phyloP scores from a whole-genome alignment of 805 yeast species.

The Saccharomycopsis fermentans region DNA sequence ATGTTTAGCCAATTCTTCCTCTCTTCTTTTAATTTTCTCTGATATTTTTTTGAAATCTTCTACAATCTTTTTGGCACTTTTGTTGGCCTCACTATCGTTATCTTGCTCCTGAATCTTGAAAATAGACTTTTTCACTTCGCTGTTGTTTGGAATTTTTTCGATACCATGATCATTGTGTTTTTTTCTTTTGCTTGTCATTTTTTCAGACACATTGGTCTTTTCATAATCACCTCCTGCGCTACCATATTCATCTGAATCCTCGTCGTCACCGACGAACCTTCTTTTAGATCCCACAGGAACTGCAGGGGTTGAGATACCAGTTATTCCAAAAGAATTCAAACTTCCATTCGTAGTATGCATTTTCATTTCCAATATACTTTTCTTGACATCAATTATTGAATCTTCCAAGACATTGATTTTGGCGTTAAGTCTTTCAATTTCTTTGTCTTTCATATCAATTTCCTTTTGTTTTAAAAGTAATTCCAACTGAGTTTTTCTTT shows the following conservation, averaged over 20 bases:
- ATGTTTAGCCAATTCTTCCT: background rate
- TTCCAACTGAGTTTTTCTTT: background rate
- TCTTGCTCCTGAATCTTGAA: background rate
- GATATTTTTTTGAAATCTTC: slow-evolving; percentile 9
- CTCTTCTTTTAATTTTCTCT: background rate
- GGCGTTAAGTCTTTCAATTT: slow-evolving; percentile 8
- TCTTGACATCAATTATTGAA: slow-evolving; percentile 7
- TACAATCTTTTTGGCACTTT: slow-evolving; percentile 3
- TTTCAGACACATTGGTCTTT: background rate
- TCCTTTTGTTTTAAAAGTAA: slow-evolving; percentile 1
- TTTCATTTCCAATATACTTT: slow-evolving; percentile 8
- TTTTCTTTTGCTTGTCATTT: background rate
- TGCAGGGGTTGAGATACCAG: slow-evolving; percentile 8
- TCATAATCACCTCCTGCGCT: no score
- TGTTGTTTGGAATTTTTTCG: background rate
- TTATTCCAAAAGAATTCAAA: background rate
- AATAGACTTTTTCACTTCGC: background rate
- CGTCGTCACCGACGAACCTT: background rate
- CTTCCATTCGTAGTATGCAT: background rate
- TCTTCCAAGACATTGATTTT: slow-evolving; percentile 10
- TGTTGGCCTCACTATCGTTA: background rate
- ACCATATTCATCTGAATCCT: background rate
- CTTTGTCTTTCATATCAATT: slow-evolving; percentile 8
- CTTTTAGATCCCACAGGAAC: background rate
- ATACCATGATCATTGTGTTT: background rate